phyloP scores from a whole-genome alignment of 2,329 filamentous ascomycete genomes.

The Alternaria panax region DNA sequence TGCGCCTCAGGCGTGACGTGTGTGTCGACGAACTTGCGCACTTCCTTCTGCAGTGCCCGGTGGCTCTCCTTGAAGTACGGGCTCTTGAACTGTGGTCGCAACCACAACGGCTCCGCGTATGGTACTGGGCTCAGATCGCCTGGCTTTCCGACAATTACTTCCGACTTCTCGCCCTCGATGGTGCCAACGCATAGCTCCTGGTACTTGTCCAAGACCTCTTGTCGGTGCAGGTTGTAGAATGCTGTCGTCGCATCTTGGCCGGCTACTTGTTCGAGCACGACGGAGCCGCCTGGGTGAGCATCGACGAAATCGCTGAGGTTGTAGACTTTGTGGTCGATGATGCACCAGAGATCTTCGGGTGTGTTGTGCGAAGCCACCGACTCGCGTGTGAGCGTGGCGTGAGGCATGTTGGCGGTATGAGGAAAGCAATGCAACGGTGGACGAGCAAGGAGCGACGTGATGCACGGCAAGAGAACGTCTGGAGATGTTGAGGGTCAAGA shows the following conservation, averaged over 20 bases:
- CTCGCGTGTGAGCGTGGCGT: conserved; percentile 55
- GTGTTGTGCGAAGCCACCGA: conserved; percentile 78
- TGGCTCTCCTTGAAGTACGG: conserved; percentile 85
- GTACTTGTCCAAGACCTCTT: conserved; percentile 88
- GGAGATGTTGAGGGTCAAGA: not conserved
- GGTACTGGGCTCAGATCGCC: conserved; percentile 80
- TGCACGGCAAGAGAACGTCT: not conserved
- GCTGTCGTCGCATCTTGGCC: conserved; percentile 81
- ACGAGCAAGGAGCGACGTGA: not conserved
- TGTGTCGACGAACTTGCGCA: conserved; percentile 75
- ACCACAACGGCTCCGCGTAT: conserved; percentile 86
- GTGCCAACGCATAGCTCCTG: conserved; percentile 76
- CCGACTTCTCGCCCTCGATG: conserved; percentile 75
- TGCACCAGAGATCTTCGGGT: conserved; percentile 79
- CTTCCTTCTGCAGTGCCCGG: conserved; percentile 69
- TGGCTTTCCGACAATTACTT: conserved; percentile 72
- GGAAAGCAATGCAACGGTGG: not conserved
- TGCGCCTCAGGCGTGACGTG: conserved; percentile 77
- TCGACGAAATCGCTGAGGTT: conserved; percentile 85
- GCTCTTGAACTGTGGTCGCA: conserved; percentile 76
- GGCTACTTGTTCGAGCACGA: conserved; percentile 80
- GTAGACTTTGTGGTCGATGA: conserved; percentile 88
- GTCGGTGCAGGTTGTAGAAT: conserved; percentile 91
- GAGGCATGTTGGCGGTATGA: conserved; percentile 36
- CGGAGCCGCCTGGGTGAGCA: conserved; percentile 82